phyloP scores from a whole-genome alignment of 2,329 filamentous ascomycete species.

The Diaporthe amygdali region DNA sequence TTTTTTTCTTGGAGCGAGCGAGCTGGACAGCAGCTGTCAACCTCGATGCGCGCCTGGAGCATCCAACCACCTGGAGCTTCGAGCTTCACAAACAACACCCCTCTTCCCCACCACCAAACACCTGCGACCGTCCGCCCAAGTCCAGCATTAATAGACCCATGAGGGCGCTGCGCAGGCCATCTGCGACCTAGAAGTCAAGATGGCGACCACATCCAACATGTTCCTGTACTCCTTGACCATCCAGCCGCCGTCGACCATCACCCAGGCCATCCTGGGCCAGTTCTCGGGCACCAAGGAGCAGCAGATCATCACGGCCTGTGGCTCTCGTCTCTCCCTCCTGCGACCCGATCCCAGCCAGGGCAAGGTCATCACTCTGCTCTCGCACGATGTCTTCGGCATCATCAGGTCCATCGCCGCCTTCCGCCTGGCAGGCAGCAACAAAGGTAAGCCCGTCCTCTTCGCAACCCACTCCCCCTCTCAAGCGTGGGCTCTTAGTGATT shows the following conservation, averaged over 20 bases:
- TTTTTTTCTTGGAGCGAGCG: not conserved
- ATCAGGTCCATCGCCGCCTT: slow-evolving; percentile 89
- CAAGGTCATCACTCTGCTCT: slow-evolving; percentile 83
- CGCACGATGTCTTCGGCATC: slow-evolving; percentile 96
- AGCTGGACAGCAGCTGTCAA: not conserved
- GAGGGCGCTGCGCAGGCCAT: slow-evolving; percentile 52
- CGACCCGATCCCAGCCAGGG: slow-evolving; percentile 85
- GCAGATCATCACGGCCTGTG: slow-evolving; percentile 93
- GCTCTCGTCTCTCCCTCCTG: slow-evolving; percentile 86
- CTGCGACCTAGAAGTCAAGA: slow-evolving; percentile 58
- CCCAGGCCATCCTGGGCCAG: slow-evolving; percentile 90
- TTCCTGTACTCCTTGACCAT: slow-evolving; percentile 98
- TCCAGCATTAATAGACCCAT: slow-evolving; percentile 18
- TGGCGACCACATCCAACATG: slow-evolving; percentile 99
- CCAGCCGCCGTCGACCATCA: slow-evolving; percentile 87
- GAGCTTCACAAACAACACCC: slow-evolving; percentile 17
- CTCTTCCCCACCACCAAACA: slow-evolving; percentile 2
- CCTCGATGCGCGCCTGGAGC: not conserved
- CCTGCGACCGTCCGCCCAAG: not conserved
- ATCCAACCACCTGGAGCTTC: slow-evolving; percentile 12
- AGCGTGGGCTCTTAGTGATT: slow-evolving; percentile 72
- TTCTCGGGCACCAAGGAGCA: slow-evolving; percentile 97
- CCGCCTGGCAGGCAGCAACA: slow-evolving; percentile 88
- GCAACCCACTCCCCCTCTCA: slow-evolving; percentile 31
- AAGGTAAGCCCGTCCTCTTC: slow-evolving; percentile 72